Evolutionary conservation across 2,329 filamentous ascomycete genomes (phyloP).

Genomic region (Trichothecium roseum): DNA sequence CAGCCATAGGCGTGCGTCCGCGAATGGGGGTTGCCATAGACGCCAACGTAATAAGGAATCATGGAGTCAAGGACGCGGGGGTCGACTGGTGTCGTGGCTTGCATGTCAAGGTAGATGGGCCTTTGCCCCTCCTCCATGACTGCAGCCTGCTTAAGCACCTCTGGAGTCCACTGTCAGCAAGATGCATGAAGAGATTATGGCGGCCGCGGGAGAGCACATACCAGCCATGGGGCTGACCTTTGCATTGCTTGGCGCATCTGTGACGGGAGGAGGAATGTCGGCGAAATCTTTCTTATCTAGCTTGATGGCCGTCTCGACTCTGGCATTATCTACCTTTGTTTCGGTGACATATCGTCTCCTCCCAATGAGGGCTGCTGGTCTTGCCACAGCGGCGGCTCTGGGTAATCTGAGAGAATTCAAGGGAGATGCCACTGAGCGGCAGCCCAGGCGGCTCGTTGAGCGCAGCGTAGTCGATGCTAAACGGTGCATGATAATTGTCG

Average conservation of each 20-base stretch:
- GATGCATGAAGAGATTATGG: not conserved
- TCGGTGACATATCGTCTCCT: constrained; percentile 73
- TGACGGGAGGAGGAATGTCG: constrained; percentile 28
- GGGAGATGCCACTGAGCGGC: constrained; percentile 23
- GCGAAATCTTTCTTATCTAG: constrained; percentile 78
- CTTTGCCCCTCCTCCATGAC: constrained; percentile 87
- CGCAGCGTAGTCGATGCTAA: constrained; percentile 60
- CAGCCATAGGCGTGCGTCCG: constrained; percentile 96
- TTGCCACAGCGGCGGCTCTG: constrained; percentile 16
- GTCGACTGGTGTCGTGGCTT: constrained; percentile 91
- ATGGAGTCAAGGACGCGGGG: constrained; percentile 92
- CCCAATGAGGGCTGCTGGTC: constrained; percentile 4
- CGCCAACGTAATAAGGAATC: constrained; percentile 86
- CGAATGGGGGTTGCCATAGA: constrained; percentile 96
- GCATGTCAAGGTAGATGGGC: constrained; percentile 97
- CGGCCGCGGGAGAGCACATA: constrained; percentile 12
- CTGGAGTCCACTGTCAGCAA: constrained; percentile 23
- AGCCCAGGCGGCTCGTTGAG: constrained; percentile 57
- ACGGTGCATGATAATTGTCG: constrained; percentile 45
- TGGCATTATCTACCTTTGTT: constrained; percentile 67
- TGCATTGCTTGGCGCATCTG: constrained; percentile 27
- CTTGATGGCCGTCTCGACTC: constrained; percentile 79
- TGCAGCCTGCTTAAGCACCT: constrained; percentile 82
- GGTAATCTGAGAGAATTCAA: constrained; percentile 18
- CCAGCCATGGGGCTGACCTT: constrained; percentile 71